A percentile compares a stretch with the other conserved stretches of the same genome.
Evolutionary conservation across 2,329 filamentous ascomycete species (phyloP).

Genomic region (Aurifilum marmelostoma): DNA sequence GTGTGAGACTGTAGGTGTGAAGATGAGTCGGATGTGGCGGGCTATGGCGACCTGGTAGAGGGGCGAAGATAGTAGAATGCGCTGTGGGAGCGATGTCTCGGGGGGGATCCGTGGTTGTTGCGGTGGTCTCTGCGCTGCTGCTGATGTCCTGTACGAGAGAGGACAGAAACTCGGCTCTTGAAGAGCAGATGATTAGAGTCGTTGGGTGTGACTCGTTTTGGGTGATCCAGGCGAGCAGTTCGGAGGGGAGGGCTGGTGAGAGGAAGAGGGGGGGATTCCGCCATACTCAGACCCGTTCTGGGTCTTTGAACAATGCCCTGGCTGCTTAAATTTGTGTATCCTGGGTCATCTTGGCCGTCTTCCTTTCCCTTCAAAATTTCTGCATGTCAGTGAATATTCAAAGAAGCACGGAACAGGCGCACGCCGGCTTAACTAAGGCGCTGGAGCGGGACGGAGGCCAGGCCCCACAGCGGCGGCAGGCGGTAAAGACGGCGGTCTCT

Average conservation of each 20-base stretch:
- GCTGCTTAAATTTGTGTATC: not conserved
- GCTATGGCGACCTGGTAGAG: conserved; percentile 72
- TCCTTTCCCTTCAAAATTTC: not conserved
- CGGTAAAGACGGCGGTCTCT: not conserved
- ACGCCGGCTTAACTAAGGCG: not conserved
- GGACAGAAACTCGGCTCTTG: conserved; percentile 65
- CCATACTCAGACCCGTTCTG: conserved; percentile 9
- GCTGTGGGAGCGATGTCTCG: not conserved
- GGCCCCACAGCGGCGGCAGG: not conserved
- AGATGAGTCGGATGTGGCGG: conserved; percentile 69
- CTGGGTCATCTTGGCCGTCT: not conserved
- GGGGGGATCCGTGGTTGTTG: not conserved
- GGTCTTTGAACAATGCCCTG: not conserved
- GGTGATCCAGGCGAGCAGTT: conserved; percentile 69
- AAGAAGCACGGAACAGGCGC: not conserved
- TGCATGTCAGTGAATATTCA: not conserved
- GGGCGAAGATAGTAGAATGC: conserved; percentile 60
- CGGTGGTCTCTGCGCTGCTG: conserved; percentile 22
- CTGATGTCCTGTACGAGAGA: conserved; percentile 56
- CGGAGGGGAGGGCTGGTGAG: conserved; percentile 56
- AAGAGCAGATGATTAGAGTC: conserved; percentile 72
- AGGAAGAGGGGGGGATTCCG: conserved; percentile 49
- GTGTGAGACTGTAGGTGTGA: conserved; percentile 75
- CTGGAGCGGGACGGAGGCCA: not conserved
- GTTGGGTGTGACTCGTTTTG: conserved; percentile 58